Base-by-base conservation (phyloP, 768 basidiomycete species). In the Pleurotus tuber-regium region DNA sequence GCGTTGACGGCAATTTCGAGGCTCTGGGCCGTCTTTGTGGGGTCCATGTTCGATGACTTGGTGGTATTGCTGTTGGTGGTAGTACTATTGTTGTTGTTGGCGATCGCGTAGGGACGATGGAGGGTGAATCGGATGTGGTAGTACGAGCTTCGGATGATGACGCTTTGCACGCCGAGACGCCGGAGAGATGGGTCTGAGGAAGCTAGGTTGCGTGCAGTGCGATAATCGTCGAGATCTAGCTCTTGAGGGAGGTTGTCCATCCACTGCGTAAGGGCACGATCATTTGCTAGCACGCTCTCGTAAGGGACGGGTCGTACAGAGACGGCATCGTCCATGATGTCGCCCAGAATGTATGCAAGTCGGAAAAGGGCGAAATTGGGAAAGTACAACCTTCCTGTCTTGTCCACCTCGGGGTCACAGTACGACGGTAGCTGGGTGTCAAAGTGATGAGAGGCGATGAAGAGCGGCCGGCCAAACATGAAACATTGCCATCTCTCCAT, bases 401-500 rank as follows among this genome's bases (percentile, higher is more conserved):
- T 81, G 59, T 88, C 86, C 14, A 84, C 60, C 4, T 76, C 70
- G 3, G 85, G 77, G 54, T 87, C 83, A 59, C 79, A 82, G 51
- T 82, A 76, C 0, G 83, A 81, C 25, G 90, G 90, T 12, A 90
- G 71, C 56, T 81, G 84, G 0, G 89, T 92, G 63, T 92, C 88
- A 63, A 89, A 92, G 66, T 91, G 89, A 63, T 90, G 85, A 3
- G 88, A 84, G 3, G 86, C 82, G 51, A 92, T 84, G 24, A 78
- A 71, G 28, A 87, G 69, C 2, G 90, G 90, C 18, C 90, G 77
- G 12, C 90, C 91, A 64, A 92, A 88, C 78, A 90, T 79, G 68
- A 92, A 92, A 0, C 89, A 86, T 63, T 92, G 89, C 90, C 90
- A 92, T 57, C 89, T 75, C 70, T 92, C 90, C 26, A 91, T 74